Conservation (phyloP, 2,329 filamentous ascomycete genomes). For the Magnaporthiopsis poae region DNA sequence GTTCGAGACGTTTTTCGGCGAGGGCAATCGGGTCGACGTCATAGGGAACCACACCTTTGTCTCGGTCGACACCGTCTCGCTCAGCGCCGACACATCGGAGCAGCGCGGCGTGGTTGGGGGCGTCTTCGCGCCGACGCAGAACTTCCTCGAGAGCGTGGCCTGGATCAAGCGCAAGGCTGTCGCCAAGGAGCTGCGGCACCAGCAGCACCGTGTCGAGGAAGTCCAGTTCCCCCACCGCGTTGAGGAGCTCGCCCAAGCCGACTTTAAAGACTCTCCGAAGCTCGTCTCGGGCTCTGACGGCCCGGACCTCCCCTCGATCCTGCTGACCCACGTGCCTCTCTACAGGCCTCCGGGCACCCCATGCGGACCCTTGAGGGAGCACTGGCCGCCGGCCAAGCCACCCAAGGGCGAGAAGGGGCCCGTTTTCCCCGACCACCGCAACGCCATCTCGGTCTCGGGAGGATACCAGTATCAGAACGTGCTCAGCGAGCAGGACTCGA, state of each 20-base stretch:
- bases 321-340: constrained; percentile 84
- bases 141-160: constrained; percentile 64
- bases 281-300: constrained; percentile 29
- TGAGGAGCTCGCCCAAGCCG: constrained; percentile 41
- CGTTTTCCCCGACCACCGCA: constrained; percentile 55
- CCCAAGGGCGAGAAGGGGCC: constrained; percentile 46
- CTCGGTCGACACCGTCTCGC: constrained; percentile 76
- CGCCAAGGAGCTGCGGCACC: constrained; percentile 55
- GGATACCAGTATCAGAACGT: constrained; percentile 98
- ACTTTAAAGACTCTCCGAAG: constrained; percentile 29
- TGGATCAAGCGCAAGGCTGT: constrained; percentile 57
- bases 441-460: constrained; percentile 64
- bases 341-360: constrained; percentile 74
- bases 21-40: constrained; percentile 81
- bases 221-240: constrained; percentile 48
- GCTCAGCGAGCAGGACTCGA: constrained; percentile 65
- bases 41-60: constrained; percentile 94
- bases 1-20: constrained; percentile 81
- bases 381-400: constrained; percentile 61
- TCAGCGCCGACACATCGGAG: constrained; percentile 59
- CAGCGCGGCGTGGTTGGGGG: constrained; percentile 43
- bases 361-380: constrained; percentile 79
- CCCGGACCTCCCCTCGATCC: constrained; percentile 69
- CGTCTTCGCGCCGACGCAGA: constrained; percentile 66
- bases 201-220: constrained; percentile 50